phyloP scores from a whole-genome alignment of 2,329 filamentous ascomycete species.

The Aspergillus sp. region DNA sequence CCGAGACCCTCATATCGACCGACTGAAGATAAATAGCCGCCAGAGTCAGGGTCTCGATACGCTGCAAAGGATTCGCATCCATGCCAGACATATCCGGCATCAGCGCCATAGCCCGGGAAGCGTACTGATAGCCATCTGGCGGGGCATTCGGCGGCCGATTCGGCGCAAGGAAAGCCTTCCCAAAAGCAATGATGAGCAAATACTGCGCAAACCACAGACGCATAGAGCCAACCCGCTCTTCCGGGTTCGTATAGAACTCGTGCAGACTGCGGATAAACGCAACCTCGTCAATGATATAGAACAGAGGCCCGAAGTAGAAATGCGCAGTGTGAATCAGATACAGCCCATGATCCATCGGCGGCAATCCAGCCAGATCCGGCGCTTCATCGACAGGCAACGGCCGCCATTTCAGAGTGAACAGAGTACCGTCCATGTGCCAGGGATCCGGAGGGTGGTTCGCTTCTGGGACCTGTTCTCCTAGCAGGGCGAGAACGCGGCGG shows the following conservation, averaged over 20 bases:
- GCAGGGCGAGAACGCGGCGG: conserved; percentile 32
- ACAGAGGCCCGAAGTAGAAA: conserved; percentile 55
- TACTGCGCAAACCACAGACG: conserved; percentile 55
- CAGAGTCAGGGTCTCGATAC: conserved; percentile 35
- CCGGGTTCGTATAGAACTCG: conserved; percentile 44
- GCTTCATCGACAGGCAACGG: conserved; percentile 24
- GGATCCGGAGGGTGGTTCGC: conserved; percentile 31
- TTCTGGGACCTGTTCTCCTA: conserved; percentile 34
- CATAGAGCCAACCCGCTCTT: conserved; percentile 25
- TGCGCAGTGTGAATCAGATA: conserved; percentile 58
- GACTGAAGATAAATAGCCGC: conserved; percentile 43
- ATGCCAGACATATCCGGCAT: conserved; percentile 39
- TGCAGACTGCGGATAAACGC: conserved; percentile 35
- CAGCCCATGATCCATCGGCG: conserved; percentile 52
- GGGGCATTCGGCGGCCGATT: conserved; percentile 25
- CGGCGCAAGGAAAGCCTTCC: conserved; percentile 53
- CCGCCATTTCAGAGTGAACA: conserved; percentile 32
- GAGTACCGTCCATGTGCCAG: conserved; percentile 27
- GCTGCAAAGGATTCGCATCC: conserved; percentile 27
- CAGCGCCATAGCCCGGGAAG: conserved; percentile 39
- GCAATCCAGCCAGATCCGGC: conserved; percentile 40
- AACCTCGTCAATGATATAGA: conserved; percentile 56
- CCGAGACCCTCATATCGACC: conserved; percentile 41
- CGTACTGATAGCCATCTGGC: conserved; percentile 40
- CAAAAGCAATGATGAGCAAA: conserved; percentile 55